phyloP scores from a whole-genome alignment of 2,329 filamentous ascomycete species.

The Aspergillus terreus region DNA sequence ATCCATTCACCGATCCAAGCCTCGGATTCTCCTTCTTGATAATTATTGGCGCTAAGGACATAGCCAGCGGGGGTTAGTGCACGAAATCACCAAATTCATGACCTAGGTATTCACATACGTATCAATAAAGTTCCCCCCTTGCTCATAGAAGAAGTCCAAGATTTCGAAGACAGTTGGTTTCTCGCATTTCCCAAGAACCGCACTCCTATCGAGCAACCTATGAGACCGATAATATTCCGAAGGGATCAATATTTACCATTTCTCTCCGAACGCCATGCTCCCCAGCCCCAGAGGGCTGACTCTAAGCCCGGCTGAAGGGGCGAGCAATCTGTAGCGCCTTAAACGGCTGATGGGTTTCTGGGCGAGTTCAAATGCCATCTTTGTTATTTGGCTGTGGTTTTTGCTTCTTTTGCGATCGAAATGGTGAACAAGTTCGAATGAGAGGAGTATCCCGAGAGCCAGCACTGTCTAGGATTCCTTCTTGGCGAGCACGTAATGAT shows the following conservation, averaged over 20 bases:
- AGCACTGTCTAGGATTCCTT: no score
- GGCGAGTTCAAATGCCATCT: neutral
- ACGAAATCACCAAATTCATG: no score
- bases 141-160: constrained; percentile 45
- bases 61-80: no score
- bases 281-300: constrained; percentile 18
- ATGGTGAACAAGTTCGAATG: no score
- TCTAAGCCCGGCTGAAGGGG: constrained; percentile 25
- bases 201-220: neutral
- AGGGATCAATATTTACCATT: no score
- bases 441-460: no score
- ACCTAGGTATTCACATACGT: constrained; percentile 26
- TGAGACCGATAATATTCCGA: no score
- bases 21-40: constrained; percentile 47
- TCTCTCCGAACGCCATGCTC: constrained; percentile 29
- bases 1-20: constrained; percentile 52
- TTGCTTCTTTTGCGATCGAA: no score
- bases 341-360: neutral
- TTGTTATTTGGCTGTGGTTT: no score
- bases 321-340: constrained; percentile 20
- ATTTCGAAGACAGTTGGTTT: constrained; percentile 44
- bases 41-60: constrained; percentile 37
- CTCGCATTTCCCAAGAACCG: constrained; percentile 26
- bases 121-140: constrained; percentile 54
- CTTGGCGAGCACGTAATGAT: no score